Base-by-base conservation (phyloP, 129 eudicot species). In the Smallanthus sonchifolius region DNA sequence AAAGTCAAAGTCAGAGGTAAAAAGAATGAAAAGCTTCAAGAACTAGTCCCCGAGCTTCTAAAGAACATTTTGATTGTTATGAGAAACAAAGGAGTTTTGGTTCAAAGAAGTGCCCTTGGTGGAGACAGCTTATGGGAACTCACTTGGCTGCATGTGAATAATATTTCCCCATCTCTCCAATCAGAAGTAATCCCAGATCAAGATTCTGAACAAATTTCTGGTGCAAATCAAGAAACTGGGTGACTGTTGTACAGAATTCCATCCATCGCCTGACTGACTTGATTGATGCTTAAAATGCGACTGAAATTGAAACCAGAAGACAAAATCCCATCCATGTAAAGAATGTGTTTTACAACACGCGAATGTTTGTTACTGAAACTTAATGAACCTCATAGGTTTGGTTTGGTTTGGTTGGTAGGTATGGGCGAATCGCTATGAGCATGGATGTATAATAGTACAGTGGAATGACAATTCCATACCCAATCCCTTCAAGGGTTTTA, bases 81-180 rank as follows among this genome's bases (percentile, higher is more conserved):
- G 96, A 87, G 87, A 77, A 78, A 74, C 7, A 87, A 75, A 34
- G 93, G 93, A 32, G 86, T 90, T 15, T 83, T 90, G 52, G 89
- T 82, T 4, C 93, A 79, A 72, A 85, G 89, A 67, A 82, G 87
- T 34, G 92, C 96, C 67, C 87, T 87, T 3, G 96, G 96, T 40
- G 93, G 93, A 24, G 96, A 90, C 49, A 83, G 89, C 67, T 83
- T 90, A 49, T 90, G 93, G 93, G 96, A 87, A 57, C 88, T 87
- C 72, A 90, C 96, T 10, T 85, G 93, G 96, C 62, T 87, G 68
- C 96, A 90, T 79, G 93, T 90, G 35, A 83, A 87, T 67, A 90
- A 87, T 66, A 81, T 85, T n/a, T 79, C 83, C 51, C 92, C 96
- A 14, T 81, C 86, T 64, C 67, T 90, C 24, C 87, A 87, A 70